Base-by-base conservation (phyloP, 2,329 filamentous ascomycete genomes). In the Coniochaeta sp. region DNA sequence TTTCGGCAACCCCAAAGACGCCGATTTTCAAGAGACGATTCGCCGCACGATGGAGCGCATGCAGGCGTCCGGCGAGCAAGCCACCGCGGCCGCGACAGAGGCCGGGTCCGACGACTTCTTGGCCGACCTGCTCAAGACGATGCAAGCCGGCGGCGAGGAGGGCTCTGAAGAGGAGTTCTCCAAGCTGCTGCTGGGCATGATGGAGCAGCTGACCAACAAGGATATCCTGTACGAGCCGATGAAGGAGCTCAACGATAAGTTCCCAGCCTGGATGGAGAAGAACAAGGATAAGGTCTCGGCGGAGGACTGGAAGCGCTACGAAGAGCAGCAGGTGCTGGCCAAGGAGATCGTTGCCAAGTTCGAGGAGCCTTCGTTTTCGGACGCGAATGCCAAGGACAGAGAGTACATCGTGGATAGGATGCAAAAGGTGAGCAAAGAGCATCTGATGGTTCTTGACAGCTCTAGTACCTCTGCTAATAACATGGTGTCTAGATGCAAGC, bases 221-320 rank as follows among this genome's bases (percentile, higher is more conserved):
- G 95, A 98, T 67, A 97, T 99, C 64, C 77, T 99, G 58, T 98
- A 98, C 72, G 93, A 99, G 77, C 95, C 95, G 2, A 97, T 99
- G 92, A 96, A 96, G 78, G 95, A 99, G 76, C 79, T 99, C 56
- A 79, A 96, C 72, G 89, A 91, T 59, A 98, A 97, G 74, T 99
- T 95, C 70, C 93, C 93, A 0, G 86, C 77, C 1, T 99, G 95
- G 93, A 81, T 99, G 72, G 83, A 84, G 68, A 88, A 90, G 75
- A 93, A 97, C 72, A 80, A 80, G 66, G 82, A 77, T 44, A 85
- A 79, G 26, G 87, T 86, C 58, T 76, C 87, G 1, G 74, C 82
- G 58, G 90, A 89, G 57, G 93, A 98, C 69, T 72, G 92, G 71
- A 84, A 86, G 70, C 80, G 92, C 61, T 98, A 96, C 72, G 81